Conservation (phyloP, 2,329 filamentous ascomycete genomes). For the Diaporthe sp. region DNA sequence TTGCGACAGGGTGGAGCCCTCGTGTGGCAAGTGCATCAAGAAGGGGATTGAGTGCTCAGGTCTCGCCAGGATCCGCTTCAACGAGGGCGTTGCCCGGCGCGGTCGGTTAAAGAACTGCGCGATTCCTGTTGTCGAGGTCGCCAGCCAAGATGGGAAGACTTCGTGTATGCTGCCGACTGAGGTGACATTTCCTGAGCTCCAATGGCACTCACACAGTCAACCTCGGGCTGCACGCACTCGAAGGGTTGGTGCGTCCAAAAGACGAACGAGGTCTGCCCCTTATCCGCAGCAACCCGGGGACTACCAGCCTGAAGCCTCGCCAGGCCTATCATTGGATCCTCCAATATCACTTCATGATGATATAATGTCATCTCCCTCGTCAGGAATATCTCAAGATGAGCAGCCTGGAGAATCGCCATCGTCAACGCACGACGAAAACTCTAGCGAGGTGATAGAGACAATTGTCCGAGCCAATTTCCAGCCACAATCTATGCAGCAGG, state of each 20-base stretch:
- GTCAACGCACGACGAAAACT: not conserved
- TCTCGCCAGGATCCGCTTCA: constrained; percentile 19
- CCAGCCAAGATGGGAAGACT: not conserved
- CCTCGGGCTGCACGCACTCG: not conserved
- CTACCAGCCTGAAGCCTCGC: not conserved
- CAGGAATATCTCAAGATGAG: not conserved
- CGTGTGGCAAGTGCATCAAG: constrained; percentile 14
- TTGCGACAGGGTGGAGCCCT: not conserved
- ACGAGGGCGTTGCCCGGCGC: constrained; percentile 14
- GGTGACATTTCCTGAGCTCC: constrained; percentile 1
- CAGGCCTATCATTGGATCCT: not conserved
- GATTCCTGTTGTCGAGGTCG: not conserved
- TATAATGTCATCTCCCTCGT: not conserved
- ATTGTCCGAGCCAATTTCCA: not conserved
- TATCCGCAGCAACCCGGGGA: not conserved
- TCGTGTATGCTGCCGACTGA: not conserved
- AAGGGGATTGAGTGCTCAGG: constrained; percentile 5
- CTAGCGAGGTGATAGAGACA: not conserved
- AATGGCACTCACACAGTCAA: not conserved
- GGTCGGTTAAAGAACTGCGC: constrained; percentile 16
- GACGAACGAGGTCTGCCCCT: not conserved
- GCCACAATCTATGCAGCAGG: not conserved
- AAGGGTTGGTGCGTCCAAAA: not conserved
- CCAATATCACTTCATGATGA: too few species aligned
- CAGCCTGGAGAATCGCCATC: not conserved